phyloP scores from a whole-genome alignment of 306 rosid species.

The Sphenostylis stenocarpa region DNA sequence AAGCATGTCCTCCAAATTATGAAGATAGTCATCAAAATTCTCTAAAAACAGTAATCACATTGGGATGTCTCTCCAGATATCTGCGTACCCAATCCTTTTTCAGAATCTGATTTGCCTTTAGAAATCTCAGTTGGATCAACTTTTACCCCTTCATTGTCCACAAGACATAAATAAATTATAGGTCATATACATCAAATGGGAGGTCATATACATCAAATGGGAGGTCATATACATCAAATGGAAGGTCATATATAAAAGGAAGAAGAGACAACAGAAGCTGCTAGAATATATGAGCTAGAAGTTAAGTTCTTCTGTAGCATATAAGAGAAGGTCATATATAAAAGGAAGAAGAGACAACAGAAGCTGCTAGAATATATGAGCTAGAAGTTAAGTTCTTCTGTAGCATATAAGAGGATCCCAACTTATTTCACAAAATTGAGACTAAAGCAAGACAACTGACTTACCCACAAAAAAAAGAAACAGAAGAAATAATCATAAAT shows the following conservation, averaged over 20 bases:
- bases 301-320: neutral
- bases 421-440: slow-evolving; percentile 4
- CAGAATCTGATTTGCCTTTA: neutral
- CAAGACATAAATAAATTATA: slow-evolving; percentile 7
- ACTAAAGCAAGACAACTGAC: neutral
- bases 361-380: neutral
- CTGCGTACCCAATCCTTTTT: neutral
- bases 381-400: neutral
- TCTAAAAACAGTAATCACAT: too few relatives aligned
- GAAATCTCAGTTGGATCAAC: neutral
- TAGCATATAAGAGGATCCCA: neutral
- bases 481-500: neutral
- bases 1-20: neutral
- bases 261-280: neutral
- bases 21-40: too few relatives aligned
- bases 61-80: neutral
- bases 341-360: neutral
- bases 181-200: too few relatives aligned
- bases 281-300: neutral
- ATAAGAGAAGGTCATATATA: neutral
- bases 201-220: too few relatives aligned
- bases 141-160: neutral
- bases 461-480: neutral
- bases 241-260: neutral
- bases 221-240: neutral